phyloP scores from a whole-genome alignment of 495 filamentous ascomycete species.

The Eremomyces bilateralis region DNA sequence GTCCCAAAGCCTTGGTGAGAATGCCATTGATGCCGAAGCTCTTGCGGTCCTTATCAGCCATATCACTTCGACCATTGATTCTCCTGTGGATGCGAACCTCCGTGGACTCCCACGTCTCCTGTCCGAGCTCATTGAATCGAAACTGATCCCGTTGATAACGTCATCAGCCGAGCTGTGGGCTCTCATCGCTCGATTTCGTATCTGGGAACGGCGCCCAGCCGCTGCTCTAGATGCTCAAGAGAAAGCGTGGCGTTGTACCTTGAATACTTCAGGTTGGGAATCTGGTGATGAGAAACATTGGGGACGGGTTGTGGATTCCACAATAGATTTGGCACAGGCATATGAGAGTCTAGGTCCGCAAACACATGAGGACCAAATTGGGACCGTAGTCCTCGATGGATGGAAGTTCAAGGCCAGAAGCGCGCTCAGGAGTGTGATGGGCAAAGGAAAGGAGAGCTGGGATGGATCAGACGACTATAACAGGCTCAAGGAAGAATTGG shows the following conservation, averaged over 20 bases:
- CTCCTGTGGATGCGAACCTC: constrained; percentile 10
- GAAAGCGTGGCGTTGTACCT: constrained; percentile 57
- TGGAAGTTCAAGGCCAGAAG: constrained; percentile 83
- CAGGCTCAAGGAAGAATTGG: constrained; percentile 33
- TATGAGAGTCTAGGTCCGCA: constrained; percentile 43
- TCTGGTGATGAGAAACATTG: constrained; percentile 24
- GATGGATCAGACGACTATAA: constrained; percentile 55
- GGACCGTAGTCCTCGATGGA: constrained; percentile 30
- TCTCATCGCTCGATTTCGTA: constrained; percentile 43
- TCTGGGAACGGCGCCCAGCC: constrained; percentile 42
- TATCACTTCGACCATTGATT: constrained; percentile 19
- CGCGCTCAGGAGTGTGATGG: constrained; percentile 58
- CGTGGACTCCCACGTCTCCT: constrained; percentile 28
- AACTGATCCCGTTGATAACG: constrained; percentile 66
- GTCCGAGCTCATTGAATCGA: constrained; percentile 47
- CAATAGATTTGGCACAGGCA: constrained; percentile 39
- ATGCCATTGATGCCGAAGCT: constrained; percentile 52
- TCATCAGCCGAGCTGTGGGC: constrained; percentile 52
- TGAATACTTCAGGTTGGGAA: constrained; percentile 26
- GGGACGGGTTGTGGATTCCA: constrained; percentile 38
- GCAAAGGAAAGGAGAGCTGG: constrained; percentile 65
- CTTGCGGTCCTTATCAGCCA: constrained; percentile 50
- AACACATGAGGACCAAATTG: constrained; percentile 19
- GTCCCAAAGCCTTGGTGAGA: constrained; percentile 41
- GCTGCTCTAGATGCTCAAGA: constrained; percentile 65